A percentile compares a stretch with the other conserved stretches of the same genome.
Conservation (phyloP, 371 early-diverging fungal genomes). For the Gilbertella persicaria region DNA sequence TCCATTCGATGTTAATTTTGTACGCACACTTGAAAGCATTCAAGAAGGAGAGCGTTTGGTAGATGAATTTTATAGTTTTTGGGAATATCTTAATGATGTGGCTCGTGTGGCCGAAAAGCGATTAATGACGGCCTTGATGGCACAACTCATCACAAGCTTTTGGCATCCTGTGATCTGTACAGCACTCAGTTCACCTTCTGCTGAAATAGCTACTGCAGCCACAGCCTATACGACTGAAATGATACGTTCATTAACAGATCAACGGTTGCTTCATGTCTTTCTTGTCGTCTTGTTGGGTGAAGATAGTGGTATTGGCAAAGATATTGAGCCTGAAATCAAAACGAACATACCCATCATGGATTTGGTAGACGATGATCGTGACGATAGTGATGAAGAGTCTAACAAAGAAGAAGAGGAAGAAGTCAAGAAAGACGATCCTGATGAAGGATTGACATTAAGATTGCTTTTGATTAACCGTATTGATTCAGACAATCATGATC, state of each 20-base stretch:
- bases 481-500: constrained; percentile 46
- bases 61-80: constrained; percentile 53
- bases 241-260: constrained; percentile 53
- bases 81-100: constrained; percentile 54
- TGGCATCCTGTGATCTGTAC: constrained; percentile 57
- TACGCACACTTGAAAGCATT: constrained; percentile 33
- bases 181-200: constrained; percentile 44
- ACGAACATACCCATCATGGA: constrained; percentile 24
- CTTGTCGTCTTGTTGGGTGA: constrained; percentile 48
- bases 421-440: background rate
- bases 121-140: constrained; percentile 49
- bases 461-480: constrained; percentile 43
- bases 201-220: constrained; percentile 45
- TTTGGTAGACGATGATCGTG: constrained; percentile 39
- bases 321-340: constrained; percentile 46
- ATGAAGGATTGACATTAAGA: constrained; percentile 40
- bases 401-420: constrained; percentile 2
- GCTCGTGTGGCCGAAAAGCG: constrained; percentile 51
- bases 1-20: constrained; percentile 48
- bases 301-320: constrained; percentile 54
- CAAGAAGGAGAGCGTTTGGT: constrained; percentile 38
- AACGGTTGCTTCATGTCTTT: constrained; percentile 48
- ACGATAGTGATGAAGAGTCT: constrained; percentile 25
- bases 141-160: constrained; percentile 48
- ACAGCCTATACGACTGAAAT: constrained; percentile 54